Percentiles rank a stretch among this genome's conserved stretches.
Evolutionary conservation across 208 protist species (phyloP).

Genomic region (Trichomonas tenax): DNA sequence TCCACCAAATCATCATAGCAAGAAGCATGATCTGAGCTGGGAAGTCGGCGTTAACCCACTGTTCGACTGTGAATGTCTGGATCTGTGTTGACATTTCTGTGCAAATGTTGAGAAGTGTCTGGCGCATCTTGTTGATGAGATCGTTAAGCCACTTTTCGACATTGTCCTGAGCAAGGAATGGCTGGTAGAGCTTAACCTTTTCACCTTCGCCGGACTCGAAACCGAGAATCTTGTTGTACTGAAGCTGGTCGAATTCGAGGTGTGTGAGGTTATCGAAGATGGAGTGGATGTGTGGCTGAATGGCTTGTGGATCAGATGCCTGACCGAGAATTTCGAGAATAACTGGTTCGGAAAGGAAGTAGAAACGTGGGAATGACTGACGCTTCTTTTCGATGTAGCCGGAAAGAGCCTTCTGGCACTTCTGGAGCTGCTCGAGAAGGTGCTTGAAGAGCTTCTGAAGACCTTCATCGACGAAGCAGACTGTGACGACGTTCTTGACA

Average conservation of each 20-base stretch:
- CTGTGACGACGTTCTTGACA: slow-evolving; percentile 70
- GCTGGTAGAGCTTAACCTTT: slow-evolving; percentile 39
- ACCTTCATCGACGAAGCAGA: slow-evolving; percentile 77
- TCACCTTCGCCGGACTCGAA: slow-evolving; percentile 39
- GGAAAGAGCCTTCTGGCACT: slow-evolving; percentile 85
- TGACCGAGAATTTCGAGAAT: slow-evolving; percentile 88
- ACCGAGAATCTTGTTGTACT: slow-evolving; percentile 31
- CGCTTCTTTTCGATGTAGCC: slow-evolving; percentile 91
- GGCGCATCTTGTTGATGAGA: slow-evolving; percentile 45
- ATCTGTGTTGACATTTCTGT: background rate
- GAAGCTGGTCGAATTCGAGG: slow-evolving; percentile 26
- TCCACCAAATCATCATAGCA: slow-evolving; percentile 23
- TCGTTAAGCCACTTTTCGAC: slow-evolving; percentile 56
- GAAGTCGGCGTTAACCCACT: background rate
- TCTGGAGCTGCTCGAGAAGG: slow-evolving; percentile 78
- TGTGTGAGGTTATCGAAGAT: slow-evolving; percentile 30
- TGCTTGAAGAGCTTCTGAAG: slow-evolving; percentile 66
- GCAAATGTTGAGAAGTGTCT: background rate
- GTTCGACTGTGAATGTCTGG: background rate
- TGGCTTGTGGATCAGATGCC: slow-evolving; percentile 41
- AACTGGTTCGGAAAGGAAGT: slow-evolving; percentile 89
- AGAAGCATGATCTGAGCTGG: slow-evolving; percentile 26
- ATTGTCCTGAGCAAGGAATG: slow-evolving; percentile 45
- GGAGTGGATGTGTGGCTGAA: slow-evolving; percentile 33
- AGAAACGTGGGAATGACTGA: slow-evolving; percentile 87